Percentiles rank a stretch among this genome's conserved stretches.
Evolutionary conservation across 2,329 filamentous ascomycete species (phyloP).

Genomic region (Ophiostoma tasmaniense): DNA sequence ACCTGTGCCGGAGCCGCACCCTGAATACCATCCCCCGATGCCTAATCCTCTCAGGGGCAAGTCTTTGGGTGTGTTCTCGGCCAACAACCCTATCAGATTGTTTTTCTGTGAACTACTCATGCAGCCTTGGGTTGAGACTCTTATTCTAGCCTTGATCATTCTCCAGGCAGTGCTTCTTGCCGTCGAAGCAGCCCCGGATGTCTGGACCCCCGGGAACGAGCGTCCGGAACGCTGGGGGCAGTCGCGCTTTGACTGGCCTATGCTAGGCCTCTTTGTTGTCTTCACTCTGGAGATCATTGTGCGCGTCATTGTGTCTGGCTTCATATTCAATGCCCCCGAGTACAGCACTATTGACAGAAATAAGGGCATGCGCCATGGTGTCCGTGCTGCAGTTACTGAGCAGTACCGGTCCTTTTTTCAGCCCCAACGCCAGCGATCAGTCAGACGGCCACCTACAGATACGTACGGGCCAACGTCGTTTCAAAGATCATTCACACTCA

Average conservation of each 20-base stretch:
- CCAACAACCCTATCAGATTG: conserved; percentile 65
- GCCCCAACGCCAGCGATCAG: conserved; percentile 65
- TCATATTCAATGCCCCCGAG: conserved; percentile 81
- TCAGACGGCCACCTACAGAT: conserved; percentile 41
- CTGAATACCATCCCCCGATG: conserved; percentile 29
- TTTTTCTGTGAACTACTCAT: conserved; percentile 76
- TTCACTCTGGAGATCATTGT: conserved; percentile 81
- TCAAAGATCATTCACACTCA: conserved; percentile 69
- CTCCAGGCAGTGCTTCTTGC: conserved; percentile 82
- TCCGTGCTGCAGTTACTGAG: conserved; percentile 64
- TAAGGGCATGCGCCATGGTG: conserved; percentile 62
- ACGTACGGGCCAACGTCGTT: conserved; percentile 54
- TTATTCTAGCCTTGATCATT: conserved; percentile 79
- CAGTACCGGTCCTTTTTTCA: conserved; percentile 74
- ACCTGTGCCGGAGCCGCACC: conserved; percentile 25
- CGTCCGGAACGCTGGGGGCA: conserved; percentile 59
- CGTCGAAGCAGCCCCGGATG: conserved; percentile 67
- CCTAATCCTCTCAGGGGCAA: conserved; percentile 80
- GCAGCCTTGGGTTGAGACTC: conserved; percentile 75
- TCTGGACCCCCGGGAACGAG: conserved; percentile 53
- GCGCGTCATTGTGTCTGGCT: conserved; percentile 84
- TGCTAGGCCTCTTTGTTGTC: conserved; percentile 75
- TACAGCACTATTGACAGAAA: conserved; percentile 85
- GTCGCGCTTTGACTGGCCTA: conserved; percentile 64
- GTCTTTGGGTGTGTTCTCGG: conserved; percentile 74